Base-by-base conservation (phyloP, 1,139 yeast genomes). In the Cylindricascospora bacillispora region DNA sequence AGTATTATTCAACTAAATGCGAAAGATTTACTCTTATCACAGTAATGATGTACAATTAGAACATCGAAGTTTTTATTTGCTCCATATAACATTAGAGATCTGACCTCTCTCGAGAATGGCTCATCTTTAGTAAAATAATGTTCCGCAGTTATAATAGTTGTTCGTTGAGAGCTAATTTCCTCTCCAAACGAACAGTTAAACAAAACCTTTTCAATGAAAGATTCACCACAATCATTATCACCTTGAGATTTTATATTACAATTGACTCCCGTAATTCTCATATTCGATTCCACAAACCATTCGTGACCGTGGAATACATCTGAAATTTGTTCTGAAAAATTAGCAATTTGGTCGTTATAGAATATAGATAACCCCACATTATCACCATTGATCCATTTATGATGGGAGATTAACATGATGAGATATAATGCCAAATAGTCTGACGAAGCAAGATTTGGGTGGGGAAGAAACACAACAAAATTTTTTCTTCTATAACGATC, bases 111-210 rank as follows among this genome's bases (percentile, higher is more conserved):
- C 5, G 41, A 37, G 24, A 49, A 49, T 1, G 45, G 45, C n/a
- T 37, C 33, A 15, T 31, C 33, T 4, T 32, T 32, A 1, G 35
- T 24, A 14, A 46, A 42, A 13, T 26, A 34, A 12, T 37, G 31
- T 30, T 49, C 54, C 3, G 51, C 39, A 16, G 46, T 35, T 5
- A 48, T 41, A 24, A 49, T 44, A 1, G 49, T 43, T 6, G 46
- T 41, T 25, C 45, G 51, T 24, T 47, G 51, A 9, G 46, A 25
- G 30, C 37, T 33, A 4, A 26, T 11, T 13, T 35, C 37, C 10
- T 33, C 37, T 6, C 30, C 38, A 6, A 36, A 22, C 6, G 35
- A 14, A 9, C 42, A 37, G 13, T 35, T 35, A 11, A 35, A 27
- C 4, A 45, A 22, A 4, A 47, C 43, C 2, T 36, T 29, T 19